A percentile compares a stretch with the other conserved stretches of the same genome.
Evolutionary conservation across 306 rosid genomes (phyloP).

Genomic region (Castanea mollissima): DNA sequence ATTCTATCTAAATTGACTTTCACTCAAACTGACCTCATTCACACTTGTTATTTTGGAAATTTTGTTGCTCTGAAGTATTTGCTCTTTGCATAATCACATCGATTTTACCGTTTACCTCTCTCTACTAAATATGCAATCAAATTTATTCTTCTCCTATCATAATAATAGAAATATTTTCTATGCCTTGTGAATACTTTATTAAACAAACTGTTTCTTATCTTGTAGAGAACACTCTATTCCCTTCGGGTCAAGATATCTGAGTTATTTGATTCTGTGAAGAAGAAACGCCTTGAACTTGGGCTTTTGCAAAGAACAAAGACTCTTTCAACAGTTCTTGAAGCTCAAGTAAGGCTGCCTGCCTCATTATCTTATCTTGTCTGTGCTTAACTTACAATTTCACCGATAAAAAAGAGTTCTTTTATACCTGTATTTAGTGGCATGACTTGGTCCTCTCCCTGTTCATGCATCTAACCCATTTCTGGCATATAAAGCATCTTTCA

Average conservation of each 20-base stretch:
- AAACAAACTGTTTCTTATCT: background rate
- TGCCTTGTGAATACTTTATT: background rate
- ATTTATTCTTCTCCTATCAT: background rate
- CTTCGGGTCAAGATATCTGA: conserved; percentile 51
- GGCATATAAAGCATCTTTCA: background rate
- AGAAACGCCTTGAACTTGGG: conserved; percentile 58
- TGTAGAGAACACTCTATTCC: conserved; percentile 66
- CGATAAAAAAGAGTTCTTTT: background rate
- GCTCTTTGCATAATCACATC: background rate
- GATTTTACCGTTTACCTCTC: background rate
- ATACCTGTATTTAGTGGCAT: background rate
- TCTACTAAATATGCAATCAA: background rate
- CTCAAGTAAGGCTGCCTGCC: conserved; percentile 55
- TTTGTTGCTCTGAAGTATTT: background rate
- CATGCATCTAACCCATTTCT: background rate
- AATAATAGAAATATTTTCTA: no score
- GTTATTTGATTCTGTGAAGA: conserved; percentile 56
- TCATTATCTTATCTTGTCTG: conserved; percentile 3
- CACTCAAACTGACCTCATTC: background rate
- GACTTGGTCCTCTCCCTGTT: background rate
- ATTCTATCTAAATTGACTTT: no score
- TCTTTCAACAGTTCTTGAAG: conserved; percentile 59
- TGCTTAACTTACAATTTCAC: background rate
- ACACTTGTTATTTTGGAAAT: background rate
- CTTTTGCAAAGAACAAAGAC: conserved; percentile 56